These are phyloP conservation scores for Erigeron philadelphicus DNA, from an alignment of 140 eudicot genomes.

Conservation along the genomic window DNA sequence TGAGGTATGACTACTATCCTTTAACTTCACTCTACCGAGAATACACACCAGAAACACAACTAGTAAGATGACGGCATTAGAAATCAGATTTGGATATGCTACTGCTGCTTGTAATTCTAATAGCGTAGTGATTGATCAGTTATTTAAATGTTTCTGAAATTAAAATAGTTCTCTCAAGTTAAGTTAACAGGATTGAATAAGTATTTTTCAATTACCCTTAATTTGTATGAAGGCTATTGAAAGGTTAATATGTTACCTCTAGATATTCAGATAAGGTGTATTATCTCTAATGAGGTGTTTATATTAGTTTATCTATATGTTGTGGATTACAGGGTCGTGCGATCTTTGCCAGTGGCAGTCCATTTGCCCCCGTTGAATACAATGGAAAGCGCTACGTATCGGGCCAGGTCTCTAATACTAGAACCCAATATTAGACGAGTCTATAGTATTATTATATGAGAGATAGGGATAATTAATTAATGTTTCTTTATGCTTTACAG, in stretches of 20 bases:
- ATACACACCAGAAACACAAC: background rate
- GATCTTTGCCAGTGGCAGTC: conserved; percentile 89
- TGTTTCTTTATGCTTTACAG: conserved; percentile 28
- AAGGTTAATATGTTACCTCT: background rate
- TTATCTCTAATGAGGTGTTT: background rate
- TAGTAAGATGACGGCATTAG: background rate
- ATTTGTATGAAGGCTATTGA: background rate
- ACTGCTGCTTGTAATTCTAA: background rate
- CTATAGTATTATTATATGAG: background rate
- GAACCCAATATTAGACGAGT: conserved; percentile 3
- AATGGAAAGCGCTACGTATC: conserved; percentile 57
- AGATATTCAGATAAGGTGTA: background rate
- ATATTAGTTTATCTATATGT: conserved; percentile 8
- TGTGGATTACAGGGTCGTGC: conserved; percentile 61
- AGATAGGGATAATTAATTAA: conserved; percentile 22
- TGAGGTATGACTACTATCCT: conserved; percentile 41
- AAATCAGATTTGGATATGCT: background rate
- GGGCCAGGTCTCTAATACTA: conserved; percentile 59
- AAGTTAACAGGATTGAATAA: background rate
- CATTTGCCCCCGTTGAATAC: conserved; percentile 71
- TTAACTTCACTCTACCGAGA: conserved; percentile 3
- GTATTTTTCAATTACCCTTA: background rate
- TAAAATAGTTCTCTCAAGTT: background rate
- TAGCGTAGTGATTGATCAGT: background rate
- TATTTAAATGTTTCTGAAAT: background rate